phyloP scores from a whole-genome alignment of 495 filamentous ascomycete genomes.

The Tetracladium setigerum region DNA sequence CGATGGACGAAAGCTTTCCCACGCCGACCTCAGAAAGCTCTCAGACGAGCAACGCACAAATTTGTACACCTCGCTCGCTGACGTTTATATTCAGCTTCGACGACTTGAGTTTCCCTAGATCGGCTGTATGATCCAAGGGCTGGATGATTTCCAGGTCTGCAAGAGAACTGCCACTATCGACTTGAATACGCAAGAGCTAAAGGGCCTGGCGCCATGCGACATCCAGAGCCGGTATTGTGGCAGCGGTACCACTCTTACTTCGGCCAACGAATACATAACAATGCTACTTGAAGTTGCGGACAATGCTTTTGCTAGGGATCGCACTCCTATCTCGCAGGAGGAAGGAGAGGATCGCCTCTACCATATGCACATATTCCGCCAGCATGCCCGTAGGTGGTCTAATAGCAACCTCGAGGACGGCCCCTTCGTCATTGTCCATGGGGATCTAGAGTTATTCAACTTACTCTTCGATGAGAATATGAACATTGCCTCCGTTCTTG shows the following conservation, averaged over 20 bases:
- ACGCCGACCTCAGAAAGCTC: conserved; percentile 7
- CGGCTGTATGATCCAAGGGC: conserved; percentile 11
- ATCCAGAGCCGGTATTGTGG: conserved; percentile 11
- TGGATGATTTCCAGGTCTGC: conserved; percentile 15
- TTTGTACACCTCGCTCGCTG: conserved; percentile 17
- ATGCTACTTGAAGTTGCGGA: conserved; percentile 20
- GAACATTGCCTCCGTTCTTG: conserved; percentile 23
- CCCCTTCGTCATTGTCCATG: conserved; percentile 24
- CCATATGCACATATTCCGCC: conserved; percentile 8
- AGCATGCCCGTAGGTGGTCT: conserved; percentile 14
- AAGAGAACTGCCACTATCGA: conserved; percentile 16
- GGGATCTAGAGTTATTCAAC: conserved; percentile 23
- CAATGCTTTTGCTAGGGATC: conserved; percentile 15
- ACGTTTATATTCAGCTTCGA: conserved; percentile 23
- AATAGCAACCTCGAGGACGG: conserved; percentile 19
- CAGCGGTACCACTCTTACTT: conserved; percentile 8
- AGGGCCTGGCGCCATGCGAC: conserved; percentile 14
- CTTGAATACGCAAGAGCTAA: conserved; percentile 24
- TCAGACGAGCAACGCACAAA: conserved; percentile 12
- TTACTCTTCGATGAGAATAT: conserved; percentile 22
- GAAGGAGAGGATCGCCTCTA: conserved; percentile 13
- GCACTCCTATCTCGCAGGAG: conserved; percentile 7
- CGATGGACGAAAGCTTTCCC: conserved; percentile 15
- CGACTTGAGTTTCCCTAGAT: conserved; percentile 24
- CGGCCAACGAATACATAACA: conserved; percentile 18